Percentiles rank a stretch among this genome's conserved stretches.
Conservation (phyloP, 2,329 filamentous ascomycete species). For the Penicillium sp. region DNA sequence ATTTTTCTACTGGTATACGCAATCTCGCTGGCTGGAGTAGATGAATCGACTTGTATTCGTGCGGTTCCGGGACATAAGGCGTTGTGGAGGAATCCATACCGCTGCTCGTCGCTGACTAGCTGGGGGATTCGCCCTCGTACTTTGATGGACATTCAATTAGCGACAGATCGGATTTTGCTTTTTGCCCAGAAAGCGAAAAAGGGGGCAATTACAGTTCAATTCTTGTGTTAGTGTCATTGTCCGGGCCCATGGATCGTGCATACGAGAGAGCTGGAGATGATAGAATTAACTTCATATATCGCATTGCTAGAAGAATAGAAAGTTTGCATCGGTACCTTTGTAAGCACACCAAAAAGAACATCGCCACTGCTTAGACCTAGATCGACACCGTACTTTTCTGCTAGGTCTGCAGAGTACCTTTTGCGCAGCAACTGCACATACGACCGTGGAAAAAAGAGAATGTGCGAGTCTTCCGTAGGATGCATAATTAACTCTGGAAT, state of each 20-base stretch:
- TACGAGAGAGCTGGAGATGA: neutral
- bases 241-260: neutral
- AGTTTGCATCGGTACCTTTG: neutral
- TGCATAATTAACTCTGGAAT: neutral
- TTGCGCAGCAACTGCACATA: neutral
- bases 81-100: slow-evolving; percentile 2
- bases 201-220: neutral
- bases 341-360: neutral
- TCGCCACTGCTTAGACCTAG: neutral
- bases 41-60: neutral
- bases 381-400: neutral
- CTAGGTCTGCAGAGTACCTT: neutral
- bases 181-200: neutral
- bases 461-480: neutral
- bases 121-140: neutral
- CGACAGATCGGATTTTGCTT: too few relatives aligned
- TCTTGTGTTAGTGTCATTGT: neutral
- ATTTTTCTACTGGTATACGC: neutral
- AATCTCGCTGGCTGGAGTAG: neutral
- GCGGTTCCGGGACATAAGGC: neutral
- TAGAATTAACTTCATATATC: neutral
- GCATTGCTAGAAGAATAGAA: neutral
- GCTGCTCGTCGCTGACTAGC: neutral
- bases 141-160: neutral
- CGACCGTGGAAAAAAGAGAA: neutral